Percentiles rank a stretch among this genome's conserved stretches.
Conservation (phyloP, 805 yeast species). For the Wickerhamomyces alni region DNA sequence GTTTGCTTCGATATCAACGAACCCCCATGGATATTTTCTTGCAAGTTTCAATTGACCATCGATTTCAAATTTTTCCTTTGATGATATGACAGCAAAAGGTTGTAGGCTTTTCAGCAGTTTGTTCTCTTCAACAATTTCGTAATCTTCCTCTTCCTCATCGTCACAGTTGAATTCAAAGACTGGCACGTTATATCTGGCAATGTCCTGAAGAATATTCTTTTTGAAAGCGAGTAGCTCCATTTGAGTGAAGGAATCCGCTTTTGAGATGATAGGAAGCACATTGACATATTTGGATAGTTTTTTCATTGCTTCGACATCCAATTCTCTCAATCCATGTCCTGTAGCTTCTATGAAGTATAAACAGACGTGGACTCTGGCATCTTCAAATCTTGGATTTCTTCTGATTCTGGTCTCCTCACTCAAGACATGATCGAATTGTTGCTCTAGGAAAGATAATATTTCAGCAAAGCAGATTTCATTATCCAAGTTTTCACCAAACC, state of each 20-base stretch:
- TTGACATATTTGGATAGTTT: slow-evolving; percentile 65
- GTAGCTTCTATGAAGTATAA: slow-evolving; percentile 68
- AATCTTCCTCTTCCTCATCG: slow-evolving; percentile 67
- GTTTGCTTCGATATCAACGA: slow-evolving; percentile 41
- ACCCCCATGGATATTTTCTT: slow-evolving; percentile 77
- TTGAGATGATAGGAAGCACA: slow-evolving; percentile 63
- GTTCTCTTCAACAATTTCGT: slow-evolving; percentile 65
- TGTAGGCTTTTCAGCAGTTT: slow-evolving; percentile 54
- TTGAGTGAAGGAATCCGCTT: slow-evolving; percentile 67
- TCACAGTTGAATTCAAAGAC: slow-evolving; percentile 66
- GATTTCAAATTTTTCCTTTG: slow-evolving; percentile 50
- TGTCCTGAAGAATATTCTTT: slow-evolving; percentile 52
- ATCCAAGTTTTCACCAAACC: slow-evolving; percentile 69
- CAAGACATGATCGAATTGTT: slow-evolving; percentile 70
- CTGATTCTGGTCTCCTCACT: slow-evolving; percentile 83
- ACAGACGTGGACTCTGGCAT: slow-evolving; percentile 70
- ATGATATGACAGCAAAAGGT: slow-evolving; percentile 69
- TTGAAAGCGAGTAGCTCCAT: slow-evolving; percentile 55
- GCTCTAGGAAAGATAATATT: slow-evolving; percentile 60
- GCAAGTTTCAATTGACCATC: slow-evolving; percentile 48
- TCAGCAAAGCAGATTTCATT: slow-evolving; percentile 62
- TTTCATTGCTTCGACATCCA: slow-evolving; percentile 70
- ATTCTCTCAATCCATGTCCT: slow-evolving; percentile 74
- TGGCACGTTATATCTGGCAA: slow-evolving; percentile 66
- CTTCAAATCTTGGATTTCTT: slow-evolving; percentile 79